These are phyloP conservation scores for Nicotiana noctiflora DNA, from an alignment of 257 asterid genomes.

Conservation along the genomic window DNA sequence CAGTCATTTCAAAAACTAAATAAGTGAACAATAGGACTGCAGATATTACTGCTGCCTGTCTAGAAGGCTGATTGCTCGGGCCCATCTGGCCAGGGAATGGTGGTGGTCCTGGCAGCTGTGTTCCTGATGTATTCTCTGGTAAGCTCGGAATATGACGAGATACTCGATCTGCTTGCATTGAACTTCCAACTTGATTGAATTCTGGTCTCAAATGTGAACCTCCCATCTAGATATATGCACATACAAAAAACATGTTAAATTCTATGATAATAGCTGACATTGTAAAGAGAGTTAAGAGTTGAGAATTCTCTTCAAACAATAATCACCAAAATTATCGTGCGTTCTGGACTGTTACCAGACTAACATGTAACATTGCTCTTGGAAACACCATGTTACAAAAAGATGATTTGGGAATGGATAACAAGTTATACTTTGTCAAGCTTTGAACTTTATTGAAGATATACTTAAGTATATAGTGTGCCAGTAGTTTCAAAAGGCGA, in stretches of 20 bases:
- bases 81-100: conserved; percentile 53
- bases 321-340: neutral
- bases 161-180: conserved; percentile 60
- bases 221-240: conserved; percentile 43
- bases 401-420: neutral
- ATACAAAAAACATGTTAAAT: neutral
- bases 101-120: conserved; percentile 56
- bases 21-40: neutral
- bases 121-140: conserved; percentile 35
- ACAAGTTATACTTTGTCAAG: neutral
- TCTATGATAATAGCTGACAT: neutral
- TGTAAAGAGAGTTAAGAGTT: neutral
- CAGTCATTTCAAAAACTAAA: neutral
- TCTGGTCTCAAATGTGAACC: conserved; percentile 69
- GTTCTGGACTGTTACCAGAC: neutral
- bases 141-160: conserved; percentile 57
- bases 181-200: conserved; percentile 61
- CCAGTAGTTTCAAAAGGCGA: neutral
- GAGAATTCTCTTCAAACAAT: neutral
- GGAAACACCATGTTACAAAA: neutral
- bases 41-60: conserved; percentile 43
- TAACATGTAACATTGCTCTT: neutral
- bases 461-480: neutral
- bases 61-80: conserved; percentile 64
- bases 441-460: neutral